A percentile compares a stretch with the other conserved stretches of the same genome.
Conservation (phyloP, 75 land plant species). For the Pseudotsuga menziesii region DNA sequence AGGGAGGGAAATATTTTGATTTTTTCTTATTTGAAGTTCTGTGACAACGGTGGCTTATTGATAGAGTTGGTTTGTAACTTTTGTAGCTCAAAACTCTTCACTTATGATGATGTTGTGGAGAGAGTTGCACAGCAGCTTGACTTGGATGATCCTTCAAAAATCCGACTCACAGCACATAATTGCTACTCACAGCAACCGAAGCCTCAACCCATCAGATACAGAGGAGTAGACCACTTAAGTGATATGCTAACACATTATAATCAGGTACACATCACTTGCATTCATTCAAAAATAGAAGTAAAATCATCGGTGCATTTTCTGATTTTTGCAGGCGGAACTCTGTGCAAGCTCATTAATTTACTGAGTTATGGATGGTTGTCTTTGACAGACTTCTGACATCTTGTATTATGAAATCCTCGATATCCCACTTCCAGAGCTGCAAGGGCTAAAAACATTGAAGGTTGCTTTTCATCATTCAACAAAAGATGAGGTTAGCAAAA, state of each 20-base stretch:
- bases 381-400: conserved; percentile 83
- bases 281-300: background rate
- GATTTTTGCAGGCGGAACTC: background rate
- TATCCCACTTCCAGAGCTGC: conserved; percentile 92
- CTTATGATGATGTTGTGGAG: conserved; percentile 55
- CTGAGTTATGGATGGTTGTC: conserved; percentile 1
- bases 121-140: conserved; percentile 38
- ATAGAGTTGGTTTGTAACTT: background rate
- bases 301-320: background rate
- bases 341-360: background rate
- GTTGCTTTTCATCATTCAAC: conserved; percentile 86
- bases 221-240: conserved; percentile 37
- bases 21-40: background rate
- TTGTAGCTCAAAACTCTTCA: conserved; percentile 43
- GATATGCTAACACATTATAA: conserved; percentile 56
- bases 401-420: conserved; percentile 95
- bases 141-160: conserved; percentile 51
- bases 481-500: conserved; percentile 55
- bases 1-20: background rate
- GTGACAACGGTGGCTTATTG: background rate
- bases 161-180: conserved; percentile 45
- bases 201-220: conserved; percentile 52
- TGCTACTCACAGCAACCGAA: conserved; percentile 57
- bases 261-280: conserved; percentile 26
- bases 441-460: conserved; percentile 90